These are phyloP conservation scores for bread wheat (Triticum aestivum) DNA, from an alignment of 176 grass and related monocot genomes.

Conservation along the genomic window IWGSC_CS_RefSeq_v2.1 NC_057808.1:341387161-341387660, in stretches of 20 bases:
- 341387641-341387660: slow-evolving; percentile 77
- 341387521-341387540: slow-evolving; percentile 78
- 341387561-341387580: slow-evolving; percentile 12
- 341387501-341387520: slow-evolving; percentile 59
- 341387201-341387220: slow-evolving; percentile 71
- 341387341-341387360: slow-evolving; percentile 54
- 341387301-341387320: slow-evolving; percentile 47
- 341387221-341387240: slow-evolving; percentile 46
- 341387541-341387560: slow-evolving; percentile 77
- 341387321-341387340: slow-evolving; percentile 55
- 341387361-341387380: slow-evolving; percentile 40
- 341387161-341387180: slow-evolving; percentile 64
- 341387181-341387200: slow-evolving; percentile 63
- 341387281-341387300: slow-evolving; percentile 58
- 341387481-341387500: slow-evolving; percentile 48
- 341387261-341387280: slow-evolving; percentile 57
- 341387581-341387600: not conserved
- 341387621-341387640: slow-evolving; percentile 88
- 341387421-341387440: not conserved
- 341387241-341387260: slow-evolving; percentile 73
- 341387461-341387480: slow-evolving; percentile 48
- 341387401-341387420: not conserved
- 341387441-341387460: slow-evolving; percentile 32
- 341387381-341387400: slow-evolving; percentile 9
- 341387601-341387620: slow-evolving; percentile 33